Conservation (phyloP, 2,329 filamentous ascomycete species). For the Trichophyton rubrum region DNA sequence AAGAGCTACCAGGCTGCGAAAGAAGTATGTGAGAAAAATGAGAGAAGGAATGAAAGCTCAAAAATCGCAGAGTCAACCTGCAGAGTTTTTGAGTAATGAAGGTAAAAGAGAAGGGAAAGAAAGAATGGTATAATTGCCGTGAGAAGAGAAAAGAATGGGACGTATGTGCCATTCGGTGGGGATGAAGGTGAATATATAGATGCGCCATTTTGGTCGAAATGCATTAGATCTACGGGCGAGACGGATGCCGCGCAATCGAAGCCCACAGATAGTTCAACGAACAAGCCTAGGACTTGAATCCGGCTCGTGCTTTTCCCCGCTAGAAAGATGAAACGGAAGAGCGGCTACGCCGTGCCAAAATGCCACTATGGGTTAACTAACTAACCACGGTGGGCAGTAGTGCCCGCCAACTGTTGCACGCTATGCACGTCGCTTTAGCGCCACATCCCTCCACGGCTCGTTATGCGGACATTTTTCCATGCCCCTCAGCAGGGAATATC, state of each 20-base stretch:
- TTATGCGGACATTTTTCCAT: neutral
- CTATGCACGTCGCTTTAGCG: neutral
- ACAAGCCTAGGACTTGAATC: neutral
- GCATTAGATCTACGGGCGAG: neutral
- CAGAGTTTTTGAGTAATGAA: neutral
- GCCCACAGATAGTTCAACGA: neutral
- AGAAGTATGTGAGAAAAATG: neutral
- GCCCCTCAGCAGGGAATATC: neutral
- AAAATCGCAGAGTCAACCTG: neutral
- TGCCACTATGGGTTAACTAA: neutral
- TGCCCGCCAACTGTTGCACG: neutral
- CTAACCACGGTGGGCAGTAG: neutral
- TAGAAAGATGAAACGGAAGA: neutral
- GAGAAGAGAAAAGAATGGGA: neutral
- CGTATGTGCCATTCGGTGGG: neutral
- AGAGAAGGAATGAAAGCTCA: constrained; percentile 2
- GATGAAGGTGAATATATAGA: neutral
- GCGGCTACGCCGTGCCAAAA: no score
- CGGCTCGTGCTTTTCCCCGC: neutral
- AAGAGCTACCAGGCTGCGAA: neutral
- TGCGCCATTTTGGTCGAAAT: neutral
- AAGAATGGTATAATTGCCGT: neutral
- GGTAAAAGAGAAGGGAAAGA: neutral
- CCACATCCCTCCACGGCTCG: neutral
- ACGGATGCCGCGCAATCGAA: neutral